Evolutionary conservation across 345 rosid genomes (phyloP), one percentile per base, ranked within the genome.

Genomic region (Rhizophora mangle): DNA sequence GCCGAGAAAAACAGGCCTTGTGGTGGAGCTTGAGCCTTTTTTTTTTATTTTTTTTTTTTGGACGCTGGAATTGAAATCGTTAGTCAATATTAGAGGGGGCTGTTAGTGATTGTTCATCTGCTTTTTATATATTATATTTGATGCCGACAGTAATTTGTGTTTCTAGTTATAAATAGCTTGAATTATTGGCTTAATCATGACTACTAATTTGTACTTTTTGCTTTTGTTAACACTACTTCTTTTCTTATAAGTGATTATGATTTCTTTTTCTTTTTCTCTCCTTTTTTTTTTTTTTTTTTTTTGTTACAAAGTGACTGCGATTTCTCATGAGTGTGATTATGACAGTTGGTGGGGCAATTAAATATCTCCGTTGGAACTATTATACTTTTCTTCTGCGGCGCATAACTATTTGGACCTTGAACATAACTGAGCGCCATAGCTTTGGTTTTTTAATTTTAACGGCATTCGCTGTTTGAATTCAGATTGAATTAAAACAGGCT

Each of bases 1-100:
- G 4, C 32, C 27, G 2, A 24, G 7, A 8, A 56, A n/a, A 4
- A 55, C 51, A 63, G 69, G 64, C 59, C 77, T 27, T 9, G 26
- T 20, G 68, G 64, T 70, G 64, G 70, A 63, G 29, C 65, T 62
- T 32, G 58, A 37, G 32, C 66, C 52, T 47, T 74, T 22, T 62
- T 10, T 39, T 10, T 9, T 39, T 3, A 9, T 8, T 8, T 37
- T 8, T 36, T 8, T 39, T 39, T 39, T 9, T 43, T 43, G 13
- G 0, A 13, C 19, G 18, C 3, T 43, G 49, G 3, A 43, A 11
- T 43, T 43, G 16, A 43, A 43, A 43, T 43, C 18, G 18, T 43
- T 43, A 13, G 49, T 13, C 19, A 43, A 43, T 13, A 43, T 11
- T 43, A 3, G 19, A 43, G 49, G 49, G 49, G 5, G 5, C 5